A percentile compares a stretch with the other conserved stretches of the same genome.
phyloP scores from a whole-genome alignment of 345 rosid genomes.

The Pistacia atlantica region DNA sequence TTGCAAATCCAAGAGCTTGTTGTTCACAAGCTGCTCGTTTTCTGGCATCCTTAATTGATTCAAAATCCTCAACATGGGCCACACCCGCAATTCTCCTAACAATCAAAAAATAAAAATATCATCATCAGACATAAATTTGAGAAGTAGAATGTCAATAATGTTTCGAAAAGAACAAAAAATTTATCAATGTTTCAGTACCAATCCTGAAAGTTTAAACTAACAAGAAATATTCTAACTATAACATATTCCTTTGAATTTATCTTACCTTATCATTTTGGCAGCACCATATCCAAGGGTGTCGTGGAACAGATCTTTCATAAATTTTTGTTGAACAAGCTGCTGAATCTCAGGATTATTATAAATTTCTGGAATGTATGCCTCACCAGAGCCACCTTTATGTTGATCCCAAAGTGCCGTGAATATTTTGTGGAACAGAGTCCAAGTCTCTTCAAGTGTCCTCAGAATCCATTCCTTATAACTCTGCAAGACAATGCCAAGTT shows the following conservation, averaged over 20 bases:
- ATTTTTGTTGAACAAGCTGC: slow-evolving; percentile 62
- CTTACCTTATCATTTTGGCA: slow-evolving; percentile 94
- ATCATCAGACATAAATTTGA: not conserved
- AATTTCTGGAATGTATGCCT: slow-evolving; percentile 79
- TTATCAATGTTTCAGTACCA: not conserved
- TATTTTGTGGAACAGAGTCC: slow-evolving; percentile 66
- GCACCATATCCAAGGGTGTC: slow-evolving; percentile 91
- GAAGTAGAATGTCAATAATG: not conserved
- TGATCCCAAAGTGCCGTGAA: slow-evolving; percentile 71
- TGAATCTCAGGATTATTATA: slow-evolving; percentile 63
- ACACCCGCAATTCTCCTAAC: slow-evolving; percentile 94
- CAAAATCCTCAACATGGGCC: slow-evolving; percentile 95
- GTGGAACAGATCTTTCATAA: slow-evolving; percentile 67
- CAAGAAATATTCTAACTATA: too few relatives aligned
- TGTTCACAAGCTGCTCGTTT: slow-evolving; percentile 71
- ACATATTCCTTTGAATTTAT: too few relatives aligned
- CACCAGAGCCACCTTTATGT: slow-evolving; percentile 75
- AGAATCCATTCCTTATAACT: slow-evolving; percentile 73
- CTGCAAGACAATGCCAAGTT: slow-evolving; percentile 35
- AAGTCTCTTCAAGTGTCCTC: slow-evolving; percentile 68
- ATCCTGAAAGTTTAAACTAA: too few relatives aligned
- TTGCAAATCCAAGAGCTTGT: slow-evolving; percentile 66
- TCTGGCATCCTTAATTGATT: slow-evolving; percentile 65
- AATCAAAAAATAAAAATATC: slow-evolving; percentile 8
- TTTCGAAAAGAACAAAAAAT: slow-evolving; percentile 1